Percentiles rank a stretch among this genome's conserved stretches.
phyloP scores from a whole-genome alignment of 305 asterid genomes.

The Fraxinus latifolia region DNA sequence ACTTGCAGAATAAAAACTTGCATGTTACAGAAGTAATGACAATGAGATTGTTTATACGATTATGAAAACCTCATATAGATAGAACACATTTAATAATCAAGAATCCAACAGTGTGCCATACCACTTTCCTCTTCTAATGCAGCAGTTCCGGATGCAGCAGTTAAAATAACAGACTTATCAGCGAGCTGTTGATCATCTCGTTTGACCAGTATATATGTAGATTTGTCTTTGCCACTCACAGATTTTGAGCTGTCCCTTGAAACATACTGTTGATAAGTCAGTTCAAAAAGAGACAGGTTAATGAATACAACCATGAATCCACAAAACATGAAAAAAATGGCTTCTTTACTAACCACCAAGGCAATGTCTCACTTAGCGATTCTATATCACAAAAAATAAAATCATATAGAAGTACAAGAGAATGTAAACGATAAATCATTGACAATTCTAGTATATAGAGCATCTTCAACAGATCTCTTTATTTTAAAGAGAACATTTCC shows the following conservation, averaged over 20 bases:
- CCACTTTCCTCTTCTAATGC: conserved; percentile 54
- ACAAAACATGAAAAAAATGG: conserved; percentile 14
- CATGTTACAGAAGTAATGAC: background rate
- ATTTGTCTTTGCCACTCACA: conserved; percentile 51
- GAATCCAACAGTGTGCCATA: conserved; percentile 26
- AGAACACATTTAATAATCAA: background rate
- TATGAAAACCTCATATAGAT: background rate
- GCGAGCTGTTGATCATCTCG: conserved; percentile 46
- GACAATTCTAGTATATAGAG: background rate
- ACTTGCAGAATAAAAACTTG: background rate
- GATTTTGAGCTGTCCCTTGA: conserved; percentile 52
- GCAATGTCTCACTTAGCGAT: background rate
- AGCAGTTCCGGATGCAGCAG: conserved; percentile 42
- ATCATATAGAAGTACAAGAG: background rate
- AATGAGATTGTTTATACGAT: background rate
- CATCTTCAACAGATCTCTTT: background rate
- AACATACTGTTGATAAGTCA: conserved; percentile 53
- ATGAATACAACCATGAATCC: conserved; percentile 13
- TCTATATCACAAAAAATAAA: background rate
- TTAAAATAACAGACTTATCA: conserved; percentile 40
- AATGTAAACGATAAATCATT: background rate
- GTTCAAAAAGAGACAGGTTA: conserved; percentile 21
- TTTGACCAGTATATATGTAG: conserved; percentile 46
- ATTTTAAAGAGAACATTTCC: background rate
- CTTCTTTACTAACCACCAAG: background rate